Base-by-base conservation (phyloP, 2,329 filamentous ascomycete genomes). In the Beauveria australis region DNA sequence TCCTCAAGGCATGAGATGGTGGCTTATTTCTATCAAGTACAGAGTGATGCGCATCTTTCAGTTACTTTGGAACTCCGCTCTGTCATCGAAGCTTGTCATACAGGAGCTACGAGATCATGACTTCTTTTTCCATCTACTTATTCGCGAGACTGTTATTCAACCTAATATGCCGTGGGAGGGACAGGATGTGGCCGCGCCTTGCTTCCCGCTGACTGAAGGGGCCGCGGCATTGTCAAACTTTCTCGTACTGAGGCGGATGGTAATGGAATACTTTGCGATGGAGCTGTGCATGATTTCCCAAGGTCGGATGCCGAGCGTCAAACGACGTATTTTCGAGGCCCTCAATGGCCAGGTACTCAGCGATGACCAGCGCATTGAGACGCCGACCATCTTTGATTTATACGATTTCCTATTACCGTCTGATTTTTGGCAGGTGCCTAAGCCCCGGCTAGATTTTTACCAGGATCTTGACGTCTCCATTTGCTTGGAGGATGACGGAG, bases 341-440 rank as follows among this genome's bases (percentile, higher is more conserved):
- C 77, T 97, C n/a, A 84, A 92, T 48, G 94, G 94, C 5, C 86
- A 88, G 47, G 85, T 91, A 8, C 79, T 83, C 12, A 77, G 86
- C 19, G 82, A 88, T 16, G 84, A 84, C 53, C 83, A 89, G 59
- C 78, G 85, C 5, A 77, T 89, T 43, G 76, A 79, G 30, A 89
- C 91, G 61, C 82, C 88, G 1, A 92, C 89, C 3, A 82, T 97
- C 7, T 96, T 97, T 68, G 92, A 97, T 65, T 81, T 97, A 24
- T 94, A 96, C 67, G 94, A 99, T 74, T 97, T 97, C 68, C 82
- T 94, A 62, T 73, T 81, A 2, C 71, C 78, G 22, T 79, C 80
- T 51, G 77, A 73, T 18, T 69, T 77, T n/a, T 84, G 82, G 76
- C 72, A 76, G 26, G 71, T 76, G 5, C 69, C 80, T 2, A 72